Evolutionary conservation across 768 basidiomycete species (phyloP), one percentile per base, ranked within the genome.

Genomic region (Lanmaoa pseudosensibilis): DNA sequence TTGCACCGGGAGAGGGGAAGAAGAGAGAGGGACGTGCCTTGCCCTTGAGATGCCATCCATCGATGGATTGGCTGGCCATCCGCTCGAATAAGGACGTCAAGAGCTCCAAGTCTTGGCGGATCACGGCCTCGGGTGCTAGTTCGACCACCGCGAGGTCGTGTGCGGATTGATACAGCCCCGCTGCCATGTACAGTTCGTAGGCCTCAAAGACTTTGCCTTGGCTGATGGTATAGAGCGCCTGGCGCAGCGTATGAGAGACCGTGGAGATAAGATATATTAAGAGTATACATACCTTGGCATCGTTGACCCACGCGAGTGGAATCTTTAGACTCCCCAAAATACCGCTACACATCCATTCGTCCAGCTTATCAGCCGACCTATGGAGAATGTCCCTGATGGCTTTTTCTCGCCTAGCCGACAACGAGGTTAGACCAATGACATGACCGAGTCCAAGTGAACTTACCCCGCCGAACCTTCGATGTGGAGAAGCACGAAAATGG

Each of bases 401-500:
- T 61, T 85, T 88, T 65, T 86, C 83, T 56, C 97, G 85, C 58
- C 96, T 97, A 65, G 9, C n/a, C 46, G 18, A 39, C n/a, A 33
- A n/a, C 44, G 41, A 57, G 8, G 38, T 67, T n/a, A 64, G 50
- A 30, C 32, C 18, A 36, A 7, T n/a, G n/a, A 19, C 27, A 51
- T 8, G 49, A 46, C 7, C 30, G 23, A 27, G 23, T 52, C 40
- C 12, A 70, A 18, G 27, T 46, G 19, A 43, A 63, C 88, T 57
- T 64, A 95, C 95, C 91, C 88, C 23, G 79, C 77, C 18, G 86
- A 80, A 21, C 87, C 84, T 68, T 96, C 91, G 11, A 98, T 74
- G 70, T 98, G 94, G 52, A 98, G 75, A 55, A 97, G 75, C 5
- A 98, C 92, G 66, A 98, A 98, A 3, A 83, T 80, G 5, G 94